Base-by-base conservation (phyloP, 2,329 filamentous ascomycete species). In the Fusarium phyllophilum region DNA sequence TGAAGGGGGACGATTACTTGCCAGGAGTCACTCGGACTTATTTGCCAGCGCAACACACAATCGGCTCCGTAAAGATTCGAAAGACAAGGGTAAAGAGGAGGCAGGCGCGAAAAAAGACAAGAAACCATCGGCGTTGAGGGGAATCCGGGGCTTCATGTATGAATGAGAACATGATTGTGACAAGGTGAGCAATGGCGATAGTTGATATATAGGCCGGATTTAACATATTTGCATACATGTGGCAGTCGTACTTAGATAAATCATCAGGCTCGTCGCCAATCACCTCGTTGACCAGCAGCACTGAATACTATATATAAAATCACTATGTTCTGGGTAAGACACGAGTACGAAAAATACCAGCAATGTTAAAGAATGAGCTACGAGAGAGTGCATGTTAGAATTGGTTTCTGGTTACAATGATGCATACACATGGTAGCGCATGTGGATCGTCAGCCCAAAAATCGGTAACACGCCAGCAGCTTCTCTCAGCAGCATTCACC, bases 21-120 rank as follows among this genome's bases (percentile, higher is more conserved):
- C 68, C 24, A 63, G 72, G 41, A 74, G 75, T 55, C 74, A 76
- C 49, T 76, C 73, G 36, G 74, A 80, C 34, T 33, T 62, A 24
- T 68, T 57, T 52, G 26, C 75, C 85, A 87, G 86, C 24, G 85
- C 86, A 29, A 81, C 86, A 14, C 86, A 87, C 72, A 88, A 86
- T 75, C 78, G 83, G 36, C 78, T 84, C 2, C 84, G 84, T 8
- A 86, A 88, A 73, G 86, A 89, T 34, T 78, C 77, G 15, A 88
- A 88, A 68, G 85, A 87, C 39, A 86, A 86, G 72, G 81, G 81
- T 51, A 82, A 82, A 44, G 84, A 86, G 11, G 85, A 86, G 17
- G 75, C 61, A 13, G 65, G 77, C 24, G 18, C 57, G 31, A 83
- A 81, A 58, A 83, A 83, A 75, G 81, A 83, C 18, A 82, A 82